These are phyloP conservation scores for Sporisorium reilianum DNA, from an alignment of 1,284 basidiomycete species.

Conservation along the genomic window DNA sequence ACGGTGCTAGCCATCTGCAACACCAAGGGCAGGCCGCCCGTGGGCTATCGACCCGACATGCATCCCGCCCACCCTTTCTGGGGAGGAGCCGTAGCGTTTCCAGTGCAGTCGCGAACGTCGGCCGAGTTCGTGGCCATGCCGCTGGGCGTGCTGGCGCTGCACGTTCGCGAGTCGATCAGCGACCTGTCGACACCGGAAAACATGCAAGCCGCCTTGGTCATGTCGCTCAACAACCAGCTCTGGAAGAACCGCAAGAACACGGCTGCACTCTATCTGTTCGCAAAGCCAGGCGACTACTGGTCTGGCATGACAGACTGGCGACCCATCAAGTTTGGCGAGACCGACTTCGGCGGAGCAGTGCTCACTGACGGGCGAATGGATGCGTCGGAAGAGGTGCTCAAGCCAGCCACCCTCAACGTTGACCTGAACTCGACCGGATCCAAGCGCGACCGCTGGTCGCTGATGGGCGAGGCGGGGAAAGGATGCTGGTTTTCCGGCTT, in stretches of 20 bases:
- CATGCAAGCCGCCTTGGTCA: not conserved
- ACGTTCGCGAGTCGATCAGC: not conserved
- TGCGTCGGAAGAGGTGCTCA: not conserved
- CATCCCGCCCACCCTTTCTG: not conserved
- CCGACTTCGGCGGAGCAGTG: not conserved
- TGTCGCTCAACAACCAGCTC: conserved; percentile 4
- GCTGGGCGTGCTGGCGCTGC: not conserved
- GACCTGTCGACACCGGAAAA: not conserved
- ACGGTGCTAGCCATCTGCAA: conserved; percentile 1
- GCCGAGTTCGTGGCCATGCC: conserved; percentile 1
- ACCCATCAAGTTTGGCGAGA: not conserved
- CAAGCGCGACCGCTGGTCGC: not conserved
- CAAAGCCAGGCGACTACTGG: conserved; percentile 2
- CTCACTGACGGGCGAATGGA: not conserved
- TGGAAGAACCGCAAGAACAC: conserved; percentile 2
- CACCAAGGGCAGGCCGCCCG: not conserved
- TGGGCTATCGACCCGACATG: conserved; percentile 1
- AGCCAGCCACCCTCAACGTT: not conserved
- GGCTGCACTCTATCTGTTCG: not conserved
- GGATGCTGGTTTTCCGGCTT: not conserved
- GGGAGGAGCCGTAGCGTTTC: not conserved
- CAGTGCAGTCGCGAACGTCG: not conserved
- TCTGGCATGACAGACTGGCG: conserved; percentile 3
- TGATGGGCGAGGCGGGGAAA: not conserved
- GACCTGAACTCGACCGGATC: not conserved